Evolutionary conservation across 108 stramenopile species (phyloP).

Genomic region (Phaeodactylum tricornutum): DNA sequence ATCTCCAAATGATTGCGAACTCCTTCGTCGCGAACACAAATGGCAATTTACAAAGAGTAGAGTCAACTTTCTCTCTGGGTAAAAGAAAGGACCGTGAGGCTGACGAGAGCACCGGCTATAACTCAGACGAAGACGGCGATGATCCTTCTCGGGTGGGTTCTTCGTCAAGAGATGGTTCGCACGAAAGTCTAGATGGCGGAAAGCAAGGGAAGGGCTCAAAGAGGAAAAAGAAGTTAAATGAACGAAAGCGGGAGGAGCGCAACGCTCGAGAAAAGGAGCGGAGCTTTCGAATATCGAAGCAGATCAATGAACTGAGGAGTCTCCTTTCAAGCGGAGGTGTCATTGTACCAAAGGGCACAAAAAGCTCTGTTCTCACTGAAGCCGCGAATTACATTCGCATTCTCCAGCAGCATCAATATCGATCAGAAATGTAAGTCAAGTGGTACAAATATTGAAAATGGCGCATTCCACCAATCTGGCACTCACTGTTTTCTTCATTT

Average conservation of each 20-base stretch:
- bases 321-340: conserved; percentile 76
- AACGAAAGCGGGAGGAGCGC: conserved; percentile 64
- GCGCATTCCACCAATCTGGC: neutral
- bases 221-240: conserved; percentile 37
- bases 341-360: conserved; percentile 84
- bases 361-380: conserved; percentile 77
- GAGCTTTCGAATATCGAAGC: conserved; percentile 73
- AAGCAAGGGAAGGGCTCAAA: conserved; percentile 11
- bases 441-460: neutral
- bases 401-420: conserved; percentile 77
- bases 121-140: conserved; percentile 4
- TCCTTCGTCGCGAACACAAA: conserved; percentile 1
- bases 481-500: neutral
- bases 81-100: conserved; percentile 22
- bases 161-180: neutral
- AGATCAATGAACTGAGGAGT: conserved; percentile 71
- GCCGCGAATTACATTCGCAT: conserved; percentile 84
- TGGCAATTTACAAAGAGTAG: conserved; percentile 4
- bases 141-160: neutral
- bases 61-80: neutral
- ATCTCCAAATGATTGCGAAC: conserved; percentile 21
- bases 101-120: conserved; percentile 21
- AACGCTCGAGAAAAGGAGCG: conserved; percentile 85
- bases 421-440: conserved; percentile 63
- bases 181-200: neutral